Percentiles rank a stretch among this genome's conserved stretches.
These are phyloP conservation scores for Cyberlindnera nakhonratchasimensis DNA, from an alignment of 805 yeast genomes.

Conservation along the genomic window DNA sequence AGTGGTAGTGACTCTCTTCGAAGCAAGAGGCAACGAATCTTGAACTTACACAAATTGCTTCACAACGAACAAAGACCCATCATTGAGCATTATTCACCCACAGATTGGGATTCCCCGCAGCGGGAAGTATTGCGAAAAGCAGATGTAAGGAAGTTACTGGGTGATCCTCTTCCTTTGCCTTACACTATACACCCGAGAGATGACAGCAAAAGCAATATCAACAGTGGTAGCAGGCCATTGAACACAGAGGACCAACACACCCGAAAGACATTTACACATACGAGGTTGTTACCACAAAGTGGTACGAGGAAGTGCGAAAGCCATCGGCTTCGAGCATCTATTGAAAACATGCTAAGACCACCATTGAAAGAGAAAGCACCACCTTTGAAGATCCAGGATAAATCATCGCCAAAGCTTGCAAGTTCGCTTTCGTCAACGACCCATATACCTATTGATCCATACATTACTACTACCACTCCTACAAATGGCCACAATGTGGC, in stretches of 20 bases:
- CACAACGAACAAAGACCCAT: background rate
- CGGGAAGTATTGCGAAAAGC: background rate
- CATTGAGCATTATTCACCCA: too few species aligned
- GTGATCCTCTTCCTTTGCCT: slow-evolving; percentile 4
- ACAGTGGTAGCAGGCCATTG: too few species aligned
- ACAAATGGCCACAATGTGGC: background rate
- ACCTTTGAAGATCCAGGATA: background rate
- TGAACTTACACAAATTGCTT: slow-evolving; percentile 5
- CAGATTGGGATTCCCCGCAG: too few species aligned
- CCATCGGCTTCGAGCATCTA: slow-evolving; percentile 3
- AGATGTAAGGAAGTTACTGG: slow-evolving; percentile 3
- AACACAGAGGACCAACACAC: background rate
- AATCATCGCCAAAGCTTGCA: background rate
- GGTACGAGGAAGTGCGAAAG: background rate
- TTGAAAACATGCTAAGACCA: slow-evolving; percentile 4
- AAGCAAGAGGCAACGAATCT: slow-evolving; percentile 4
- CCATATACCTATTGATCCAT: background rate
- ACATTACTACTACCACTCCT: background rate
- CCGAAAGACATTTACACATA: background rate
- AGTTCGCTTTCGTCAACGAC: background rate
- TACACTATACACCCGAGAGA: slow-evolving; percentile 2
- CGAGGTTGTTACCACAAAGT: background rate
- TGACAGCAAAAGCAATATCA: too few species aligned
- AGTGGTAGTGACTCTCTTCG: background rate
- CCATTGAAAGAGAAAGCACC: background rate